Evolutionary conservation across 2,329 filamentous ascomycete species (phyloP), one percentile per base, ranked within the genome.

Genomic region (Ophiostoma triangulosporum): DNA sequence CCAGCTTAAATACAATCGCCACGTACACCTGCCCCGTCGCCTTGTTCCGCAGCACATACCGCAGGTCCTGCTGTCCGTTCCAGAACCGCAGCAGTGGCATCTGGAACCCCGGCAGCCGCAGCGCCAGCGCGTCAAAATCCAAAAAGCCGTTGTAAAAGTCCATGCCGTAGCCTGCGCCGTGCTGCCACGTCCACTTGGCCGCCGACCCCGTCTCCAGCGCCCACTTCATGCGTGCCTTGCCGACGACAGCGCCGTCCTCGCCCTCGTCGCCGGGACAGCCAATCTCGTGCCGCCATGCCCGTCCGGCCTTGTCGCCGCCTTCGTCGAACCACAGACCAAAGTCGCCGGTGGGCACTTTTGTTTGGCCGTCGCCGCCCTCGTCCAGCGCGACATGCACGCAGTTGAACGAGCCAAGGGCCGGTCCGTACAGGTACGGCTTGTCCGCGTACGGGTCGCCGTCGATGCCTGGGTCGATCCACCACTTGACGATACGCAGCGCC

Each of bases 81-180:
- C 86, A 89, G 64, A 88, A 88, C 61, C 77, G 81, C 65, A 89
- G 80, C 52, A 91, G 83, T 1, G 81, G 80, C 20, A 89, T 68
- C 11, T 79, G 79, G 60, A 89, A 87, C 0, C 85, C 84, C 0
- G 87, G 87, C 29, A 93, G 64, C 51, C 78, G 75, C 22, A 93
- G 68, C 27, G 84, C 75, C 62, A 91, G 83, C 60, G 84, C 82
- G 66, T 66, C 64, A 65, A 97, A 96, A 67, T 95, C 88, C 46
- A 98, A 68, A 68, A 95, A 96, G 1, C 86, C 85, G 65, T 97
- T 97, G 68, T 84, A 95, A 67, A 98, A 97, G 62, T 81, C 77
- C 22, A 78, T 64, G 0, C 70, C 73, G 56, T 80, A 79, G 26
- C 71, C 72, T 58, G 66, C 64, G 9, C 67, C 76, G 57, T 74